These are phyloP conservation scores for Aspergillus biplanus DNA, from an alignment of 495 filamentous ascomycete genomes.

Conservation along the genomic window DNA sequence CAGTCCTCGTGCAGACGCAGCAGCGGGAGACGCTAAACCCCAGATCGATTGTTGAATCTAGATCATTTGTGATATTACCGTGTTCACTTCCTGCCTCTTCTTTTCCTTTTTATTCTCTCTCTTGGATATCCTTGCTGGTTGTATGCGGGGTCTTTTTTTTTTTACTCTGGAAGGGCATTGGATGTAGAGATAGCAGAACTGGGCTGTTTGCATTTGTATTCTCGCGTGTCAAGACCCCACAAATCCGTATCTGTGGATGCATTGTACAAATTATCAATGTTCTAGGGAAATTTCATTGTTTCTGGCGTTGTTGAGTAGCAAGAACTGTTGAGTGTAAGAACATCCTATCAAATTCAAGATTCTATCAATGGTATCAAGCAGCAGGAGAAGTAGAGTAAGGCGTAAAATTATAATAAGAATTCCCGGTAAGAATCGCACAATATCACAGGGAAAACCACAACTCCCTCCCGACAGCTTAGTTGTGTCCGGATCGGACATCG, in stretches of 20 bases:
- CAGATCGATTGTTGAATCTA: conserved; percentile 7
- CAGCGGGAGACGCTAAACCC: conserved; percentile 26
- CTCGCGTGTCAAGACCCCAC: conserved; percentile 1
- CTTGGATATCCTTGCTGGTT: conserved; percentile 41
- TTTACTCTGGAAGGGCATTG: conserved; percentile 21
- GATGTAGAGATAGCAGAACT: conserved; percentile 35
- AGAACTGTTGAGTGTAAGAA: background rate
- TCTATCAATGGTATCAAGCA: conserved; percentile 6
- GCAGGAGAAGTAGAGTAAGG: background rate
- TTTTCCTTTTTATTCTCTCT: conserved; percentile 25
- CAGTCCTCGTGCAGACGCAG: conserved; percentile 37
- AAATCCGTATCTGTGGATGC: conserved; percentile 23
- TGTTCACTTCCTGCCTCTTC: conserved; percentile 1
- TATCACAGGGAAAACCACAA: background rate
- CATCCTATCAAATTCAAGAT: background rate
- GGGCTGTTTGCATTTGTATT: conserved; percentile 8
- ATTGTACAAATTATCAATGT: conserved; percentile 21
- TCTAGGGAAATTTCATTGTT: conserved; percentile 4
- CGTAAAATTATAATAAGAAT: background rate
- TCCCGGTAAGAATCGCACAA: background rate
- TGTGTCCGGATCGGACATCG: conserved; percentile 34
- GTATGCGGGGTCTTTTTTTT: conserved; percentile 14
- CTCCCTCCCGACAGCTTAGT: background rate
- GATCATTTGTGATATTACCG: conserved; percentile 2
- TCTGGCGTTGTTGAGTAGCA: background rate